Base-by-base conservation (phyloP, 345 rosid genomes). In the Boechera divaricarpa region DNA sequence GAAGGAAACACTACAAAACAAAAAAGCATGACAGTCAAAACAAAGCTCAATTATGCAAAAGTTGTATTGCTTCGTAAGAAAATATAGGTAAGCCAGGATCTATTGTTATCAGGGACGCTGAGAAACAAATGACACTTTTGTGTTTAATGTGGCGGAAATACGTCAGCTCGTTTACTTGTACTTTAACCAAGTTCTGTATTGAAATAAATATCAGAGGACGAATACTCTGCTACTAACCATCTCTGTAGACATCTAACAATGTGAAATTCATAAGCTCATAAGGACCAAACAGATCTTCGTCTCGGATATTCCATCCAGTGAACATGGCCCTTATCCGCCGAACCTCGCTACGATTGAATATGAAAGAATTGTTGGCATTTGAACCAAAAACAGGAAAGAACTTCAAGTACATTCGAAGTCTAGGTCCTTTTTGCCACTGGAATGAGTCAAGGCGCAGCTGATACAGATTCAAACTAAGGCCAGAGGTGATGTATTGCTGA, bases 191-290 rank as follows among this genome's bases (percentile, higher is more conserved):
- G 32, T 26, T 76, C 3, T 68, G 13, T 45, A 38, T 28, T 16
- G 11, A 65, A 44, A 63, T 35, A 71, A 60, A 42, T 8, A 60
- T 68, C 18, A 63, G 41, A 74, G 35, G 68, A 62, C 1, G 12
- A 73, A 54, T 74, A 78, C 68, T 61, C 18, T 31, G 64, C 72
- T 70, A 91, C 93, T 59, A 57, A 94, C 98, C 97, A 73, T 86
- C 69, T 59, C 4, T 49, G 80, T 95, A 95, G 24, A 87, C 84
- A 1, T 73, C 90, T 84, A 75, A 71, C 72, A 95, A 81, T 70
- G 79, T 84, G 85, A 89, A 83, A 81, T 77, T 69, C 73, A 95
- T 76, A 76, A 95, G 96, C 79, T 95, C 99, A 52, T 92, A 95
- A 29, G 99, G 98, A 44, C 99, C 99, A 82, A 88, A 95, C 65